Evolutionary conservation across 1,284 basidiomycete genomes (phyloP).

Genomic region (Puccinia hordei): DNA sequence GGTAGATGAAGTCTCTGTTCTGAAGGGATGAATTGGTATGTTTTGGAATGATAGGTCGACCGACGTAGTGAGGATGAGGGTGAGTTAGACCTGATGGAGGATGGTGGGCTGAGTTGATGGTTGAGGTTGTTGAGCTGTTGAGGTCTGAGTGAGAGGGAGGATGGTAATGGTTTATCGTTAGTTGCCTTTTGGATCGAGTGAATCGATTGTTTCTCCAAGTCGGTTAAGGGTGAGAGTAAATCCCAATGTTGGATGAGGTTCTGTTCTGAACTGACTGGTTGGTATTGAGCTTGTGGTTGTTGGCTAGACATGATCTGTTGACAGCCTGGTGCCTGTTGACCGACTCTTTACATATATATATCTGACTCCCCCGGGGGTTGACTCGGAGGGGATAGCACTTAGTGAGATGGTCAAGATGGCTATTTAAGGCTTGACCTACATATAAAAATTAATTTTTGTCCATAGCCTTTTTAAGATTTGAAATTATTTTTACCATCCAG

Average conservation of each 20-base stretch:
- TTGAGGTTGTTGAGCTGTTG: neutral
- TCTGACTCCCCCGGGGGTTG: too few relatives aligned
- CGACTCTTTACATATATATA: too few relatives aligned
- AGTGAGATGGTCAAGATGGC: too few relatives aligned
- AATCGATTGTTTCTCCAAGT: conserved; percentile 31
- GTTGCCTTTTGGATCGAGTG: conserved; percentile 27
- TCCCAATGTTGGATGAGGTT: conserved; percentile 36
- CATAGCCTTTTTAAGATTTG: too few relatives aligned
- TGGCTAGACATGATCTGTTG: neutral
- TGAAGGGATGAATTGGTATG: conserved; percentile 60
- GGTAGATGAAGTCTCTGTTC: conserved; percentile 65
- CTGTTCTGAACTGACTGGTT: neutral
- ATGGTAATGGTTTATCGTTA: conserved; percentile 9
- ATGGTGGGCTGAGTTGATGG: neutral
- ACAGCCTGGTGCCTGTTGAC: too few relatives aligned
- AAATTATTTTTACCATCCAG: too few relatives aligned
- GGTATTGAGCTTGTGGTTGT: neutral
- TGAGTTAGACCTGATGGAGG: neutral
- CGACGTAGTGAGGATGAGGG: neutral
- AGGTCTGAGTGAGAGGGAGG: neutral
- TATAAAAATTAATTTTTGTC: too few relatives aligned
- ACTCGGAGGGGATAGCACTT: too few relatives aligned
- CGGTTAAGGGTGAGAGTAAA: conserved; percentile 9
- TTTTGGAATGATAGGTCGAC: neutral
- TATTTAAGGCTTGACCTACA: too few relatives aligned